These are phyloP conservation scores for Colletotrichum eremochloae DNA, from an alignment of 2,329 filamentous ascomycete genomes.

Conservation along the genomic window DNA sequence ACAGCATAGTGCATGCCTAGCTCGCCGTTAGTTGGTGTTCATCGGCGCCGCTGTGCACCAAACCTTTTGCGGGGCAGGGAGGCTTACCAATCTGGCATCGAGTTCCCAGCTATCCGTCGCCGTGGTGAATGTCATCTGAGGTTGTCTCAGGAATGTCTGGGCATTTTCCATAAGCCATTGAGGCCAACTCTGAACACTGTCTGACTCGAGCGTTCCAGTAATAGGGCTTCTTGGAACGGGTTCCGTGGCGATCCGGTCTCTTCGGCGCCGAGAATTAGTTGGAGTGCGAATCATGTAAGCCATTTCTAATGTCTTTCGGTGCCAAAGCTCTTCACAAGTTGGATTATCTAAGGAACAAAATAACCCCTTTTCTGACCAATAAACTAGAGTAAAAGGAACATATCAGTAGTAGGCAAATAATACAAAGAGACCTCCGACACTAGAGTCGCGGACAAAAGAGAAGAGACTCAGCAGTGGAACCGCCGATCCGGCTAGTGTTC, in stretches of 20 bases:
- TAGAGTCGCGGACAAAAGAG: neutral
- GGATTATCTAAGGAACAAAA: no score
- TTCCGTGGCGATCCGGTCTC: neutral
- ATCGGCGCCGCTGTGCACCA: neutral
- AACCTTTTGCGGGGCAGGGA: slow-evolving; percentile 22
- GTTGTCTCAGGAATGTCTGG: slow-evolving; percentile 37
- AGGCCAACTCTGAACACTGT: slow-evolving; percentile 1
- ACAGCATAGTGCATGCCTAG: slow-evolving; percentile 40
- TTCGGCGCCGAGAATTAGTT: neutral
- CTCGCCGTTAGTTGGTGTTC: slow-evolving; percentile 10
- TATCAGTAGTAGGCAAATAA: neutral
- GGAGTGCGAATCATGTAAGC: neutral
- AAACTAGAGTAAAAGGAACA: no score
- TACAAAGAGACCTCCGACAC: neutral
- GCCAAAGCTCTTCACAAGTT: neutral
- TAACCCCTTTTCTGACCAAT: no score
- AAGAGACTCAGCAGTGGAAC: neutral
- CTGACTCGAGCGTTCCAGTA: slow-evolving; percentile 15
- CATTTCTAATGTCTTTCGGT: neutral
- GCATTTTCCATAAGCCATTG: slow-evolving; percentile 3
- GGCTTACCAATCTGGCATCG: slow-evolving; percentile 29
- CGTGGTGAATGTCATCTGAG: slow-evolving; percentile 22
- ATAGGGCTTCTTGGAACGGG: neutral
- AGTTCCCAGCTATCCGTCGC: slow-evolving; percentile 7
- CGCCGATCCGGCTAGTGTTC: slow-evolving; percentile 1